Conservation (phyloP, 768 basidiomycete species). For the Xerocomus spinulosus region DNA sequence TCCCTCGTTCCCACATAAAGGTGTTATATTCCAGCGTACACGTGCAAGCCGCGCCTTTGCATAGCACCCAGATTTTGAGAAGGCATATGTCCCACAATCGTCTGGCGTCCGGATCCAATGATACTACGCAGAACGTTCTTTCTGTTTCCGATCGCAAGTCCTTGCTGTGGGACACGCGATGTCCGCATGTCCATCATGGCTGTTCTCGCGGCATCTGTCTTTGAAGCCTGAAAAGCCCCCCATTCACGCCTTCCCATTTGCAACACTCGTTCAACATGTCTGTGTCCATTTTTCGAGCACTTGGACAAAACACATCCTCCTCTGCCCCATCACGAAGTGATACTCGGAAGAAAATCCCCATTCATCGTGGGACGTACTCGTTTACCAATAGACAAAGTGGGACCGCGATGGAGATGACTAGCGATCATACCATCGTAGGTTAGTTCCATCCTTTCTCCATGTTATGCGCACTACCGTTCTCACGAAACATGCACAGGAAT, state of each 20-base stretch:
- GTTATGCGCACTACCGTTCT: neutral
- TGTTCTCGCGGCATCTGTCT: constrained; percentile 5
- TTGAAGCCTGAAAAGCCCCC: constrained; percentile 12
- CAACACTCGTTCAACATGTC: constrained; percentile 15
- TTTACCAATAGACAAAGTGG: constrained; percentile 31
- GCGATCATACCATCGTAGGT: constrained; percentile 23
- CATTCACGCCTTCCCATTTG: neutral
- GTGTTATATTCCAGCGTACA: neutral
- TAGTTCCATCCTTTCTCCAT: neutral
- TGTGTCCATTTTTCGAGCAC: constrained; percentile 18
- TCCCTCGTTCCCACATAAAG: neutral
- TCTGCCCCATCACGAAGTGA: constrained; percentile 10
- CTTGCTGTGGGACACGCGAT: constrained; percentile 12
- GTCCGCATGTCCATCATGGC: constrained; percentile 18
- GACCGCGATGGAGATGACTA: constrained; percentile 28
- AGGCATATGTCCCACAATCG: neutral
- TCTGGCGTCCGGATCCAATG: constrained; percentile 3
- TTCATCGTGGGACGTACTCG: constrained; percentile 30
- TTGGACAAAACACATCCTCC: constrained; percentile 11
- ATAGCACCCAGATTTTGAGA: constrained; percentile 21
- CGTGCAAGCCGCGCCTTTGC: neutral
- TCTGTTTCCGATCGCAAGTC: constrained; percentile 1
- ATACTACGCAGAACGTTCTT: constrained; percentile 13
- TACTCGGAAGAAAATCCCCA: constrained; percentile 19
- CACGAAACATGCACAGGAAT: constrained; percentile 18